Base-by-base conservation (phyloP, 2,329 filamentous ascomycete species). In the Colletotrichum theobromicola region DNA sequence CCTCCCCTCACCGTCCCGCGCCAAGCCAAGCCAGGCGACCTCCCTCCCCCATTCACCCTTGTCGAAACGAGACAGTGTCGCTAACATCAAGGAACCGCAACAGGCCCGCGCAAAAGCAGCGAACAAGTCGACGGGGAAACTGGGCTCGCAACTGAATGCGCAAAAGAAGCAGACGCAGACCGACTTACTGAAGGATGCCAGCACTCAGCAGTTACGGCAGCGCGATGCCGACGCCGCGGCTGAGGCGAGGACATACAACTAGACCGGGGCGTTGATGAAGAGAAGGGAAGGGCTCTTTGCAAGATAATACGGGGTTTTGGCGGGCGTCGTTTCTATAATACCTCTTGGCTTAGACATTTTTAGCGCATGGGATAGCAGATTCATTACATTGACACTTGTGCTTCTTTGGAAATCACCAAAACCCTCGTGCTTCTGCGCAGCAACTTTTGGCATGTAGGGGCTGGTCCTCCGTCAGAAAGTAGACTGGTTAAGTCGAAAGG, bases 151-250 rank as follows among this genome's bases (percentile, higher is more conserved):
- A 81, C 87, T 98, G 16, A 90, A 93, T 69, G 92, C 92, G 42
- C 94, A 98, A 84, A 94, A 94, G 85, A 92, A 91, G 78, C 91
- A 94, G 85, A 95, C 93, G 10, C 89, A 92, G 67, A 88, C 85
- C 34, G 91, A 93, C 74, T 92, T 92, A 2, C 85, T 98, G 63
- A 91, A 92, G 76, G 89, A 94, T 77, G 90, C 88, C 5, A 95
- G 94, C 81, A 86, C 88, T 66, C 88, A 92, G 70, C 94, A 95
- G 80, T 85, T 91, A 70, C 87, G 90, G 61, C 88, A 88, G 16
- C 88, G 94, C 68, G 92, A 95, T 76, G 91, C 93, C 10, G 94
- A 97, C 81, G 88, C 88, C 57, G 90, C 86, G 18, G 79, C 82
- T 18, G 78, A 83, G 69, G 77, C 81, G 21, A 79, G 83, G 21